Evolutionary conservation across 768 basidiomycete species (phyloP), one percentile per base, ranked within the genome.

Genomic region (Leccinum subgranulosum): DNA sequence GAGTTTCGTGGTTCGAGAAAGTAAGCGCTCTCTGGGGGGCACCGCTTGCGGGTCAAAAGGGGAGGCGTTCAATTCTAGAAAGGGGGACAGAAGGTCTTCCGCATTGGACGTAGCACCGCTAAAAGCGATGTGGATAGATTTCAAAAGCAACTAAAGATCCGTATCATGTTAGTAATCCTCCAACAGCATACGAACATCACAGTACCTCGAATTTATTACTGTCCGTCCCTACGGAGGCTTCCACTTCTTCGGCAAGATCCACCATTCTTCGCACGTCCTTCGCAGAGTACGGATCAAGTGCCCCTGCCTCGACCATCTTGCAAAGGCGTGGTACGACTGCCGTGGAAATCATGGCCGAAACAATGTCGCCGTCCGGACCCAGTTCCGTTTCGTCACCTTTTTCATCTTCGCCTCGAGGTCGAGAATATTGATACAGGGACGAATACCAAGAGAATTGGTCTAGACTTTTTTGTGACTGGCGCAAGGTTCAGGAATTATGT

Each of bases 391-490:
- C 84, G 54, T 81, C 82, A 14, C 74, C 77, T 6, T 75, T 73
- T 21, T 64, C 72, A 17, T 72, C 75, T 23, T 70, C 72, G 4
- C 83, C 84, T 12, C 82, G 80, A 10, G 59, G 58, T 28, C 57
- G 64, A 10, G 88, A 92, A 69, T 95, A 97, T 28, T 82, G 80
- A 65, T 94, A 86, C 4, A 97, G 72, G 2, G 85, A 81, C 28
- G 80, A 74, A 70, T 91, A 94, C 94, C 94, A 98, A 28, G 79
- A 74, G 75, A 94, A 98, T 55, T 81, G 83, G 66, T 96, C 89
- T 21, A 98, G 68, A 63, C 78, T 84, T 48, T 75, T 72, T 81
- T 80, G 85, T 84, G 61, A 59, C 62, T 66, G 43, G 49, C 43
- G 45, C 29, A 36, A 54, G 34, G 31, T 55, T 66, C 29, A 66